These are phyloP conservation scores for Diaporthe sp. DNA, from an alignment of 2,329 filamentous ascomycete species.

Conservation along the genomic window DNA sequence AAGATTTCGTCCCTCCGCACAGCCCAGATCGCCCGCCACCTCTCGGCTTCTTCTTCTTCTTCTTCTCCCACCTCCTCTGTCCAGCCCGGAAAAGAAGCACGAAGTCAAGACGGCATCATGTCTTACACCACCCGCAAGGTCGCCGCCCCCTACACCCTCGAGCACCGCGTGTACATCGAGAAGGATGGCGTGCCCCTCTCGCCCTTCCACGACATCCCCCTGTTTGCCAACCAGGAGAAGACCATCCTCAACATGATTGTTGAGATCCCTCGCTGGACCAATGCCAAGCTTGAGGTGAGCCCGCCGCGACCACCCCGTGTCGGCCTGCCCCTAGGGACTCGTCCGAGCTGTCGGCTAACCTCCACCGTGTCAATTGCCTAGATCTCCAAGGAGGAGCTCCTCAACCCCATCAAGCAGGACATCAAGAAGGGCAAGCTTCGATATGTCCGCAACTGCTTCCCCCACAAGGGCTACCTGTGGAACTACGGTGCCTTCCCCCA, in stretches of 20 bases:
- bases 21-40: constrained; percentile 68
- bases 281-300: constrained; percentile 97
- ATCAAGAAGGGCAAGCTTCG: constrained; percentile 99
- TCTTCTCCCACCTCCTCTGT: constrained; percentile 47
- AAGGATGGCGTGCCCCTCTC: constrained; percentile 96
- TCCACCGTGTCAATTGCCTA: constrained; percentile 53
- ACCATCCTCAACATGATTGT: constrained; percentile 99
- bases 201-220: constrained; percentile 98
- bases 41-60: constrained; percentile 57
- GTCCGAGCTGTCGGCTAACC: constrained; percentile 4
- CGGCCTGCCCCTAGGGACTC: not conserved
- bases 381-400: constrained; percentile 98
- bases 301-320: not conserved
- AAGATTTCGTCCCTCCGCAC: constrained; percentile 66
- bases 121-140: constrained; percentile 89
- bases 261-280: constrained; percentile 99
- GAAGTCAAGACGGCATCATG: constrained; percentile 60
- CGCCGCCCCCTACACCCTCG: constrained; percentile 90
- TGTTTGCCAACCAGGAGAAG: constrained; percentile 97
- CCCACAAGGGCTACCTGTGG: constrained; percentile 99
- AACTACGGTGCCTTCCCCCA: constrained; percentile 99
- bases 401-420: constrained; percentile 99
- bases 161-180: constrained; percentile 98
- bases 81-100: not conserved
- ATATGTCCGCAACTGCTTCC: constrained; percentile 99